Evolutionary conservation across 352 stramenopile genomes (phyloP).

Genomic region (Blastocystis sp.): DNA sequence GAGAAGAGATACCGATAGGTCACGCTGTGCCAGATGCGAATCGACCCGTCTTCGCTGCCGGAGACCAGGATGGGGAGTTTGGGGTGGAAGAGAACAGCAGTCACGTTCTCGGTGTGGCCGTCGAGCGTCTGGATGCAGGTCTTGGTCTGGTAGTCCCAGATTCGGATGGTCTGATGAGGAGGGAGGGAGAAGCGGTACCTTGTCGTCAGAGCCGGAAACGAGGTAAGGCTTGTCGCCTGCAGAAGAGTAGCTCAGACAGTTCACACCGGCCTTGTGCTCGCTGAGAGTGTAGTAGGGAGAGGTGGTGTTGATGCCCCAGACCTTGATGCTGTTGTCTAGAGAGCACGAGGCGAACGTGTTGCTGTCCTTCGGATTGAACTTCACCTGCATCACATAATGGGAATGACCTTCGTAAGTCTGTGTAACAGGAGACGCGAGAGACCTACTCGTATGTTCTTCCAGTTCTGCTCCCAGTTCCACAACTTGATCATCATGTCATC

Average conservation of each 20-base stretch:
- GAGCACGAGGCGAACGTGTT: constrained; percentile 95
- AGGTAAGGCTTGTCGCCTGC: constrained; percentile 97
- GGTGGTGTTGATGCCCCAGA: constrained; percentile 82
- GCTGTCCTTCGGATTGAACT: constrained; percentile 98
- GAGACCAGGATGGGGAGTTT: constrained; percentile 94
- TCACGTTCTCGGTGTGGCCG: constrained; percentile 97
- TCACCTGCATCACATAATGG: constrained; percentile 97
- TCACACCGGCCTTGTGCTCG: constrained; percentile 90
- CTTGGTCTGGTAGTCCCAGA: constrained; percentile 99
- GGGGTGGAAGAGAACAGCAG: constrained; percentile 93
- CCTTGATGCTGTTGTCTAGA: constrained; percentile 92
- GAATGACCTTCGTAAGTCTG: constrained; percentile 83
- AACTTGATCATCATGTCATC: constrained; percentile 99
- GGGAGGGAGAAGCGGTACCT: background rate
- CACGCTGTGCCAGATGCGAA: constrained; percentile 83
- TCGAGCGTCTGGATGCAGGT: constrained; percentile 96
- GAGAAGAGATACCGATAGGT: constrained; percentile 74
- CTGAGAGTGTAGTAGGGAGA: constrained; percentile 85
- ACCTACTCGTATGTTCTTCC: constrained; percentile 65
- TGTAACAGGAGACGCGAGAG: background rate
- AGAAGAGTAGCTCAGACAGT: constrained; percentile 97
- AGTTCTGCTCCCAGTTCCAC: constrained; percentile 90
- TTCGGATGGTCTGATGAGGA: constrained; percentile 82
- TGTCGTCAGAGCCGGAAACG: constrained; percentile 84
- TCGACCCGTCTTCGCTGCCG: constrained; percentile 89